Percentiles rank a stretch among this genome's conserved stretches.
phyloP scores from a whole-genome alignment of 129 eudicot genomes.

The Cynara cardunculus region DNA sequence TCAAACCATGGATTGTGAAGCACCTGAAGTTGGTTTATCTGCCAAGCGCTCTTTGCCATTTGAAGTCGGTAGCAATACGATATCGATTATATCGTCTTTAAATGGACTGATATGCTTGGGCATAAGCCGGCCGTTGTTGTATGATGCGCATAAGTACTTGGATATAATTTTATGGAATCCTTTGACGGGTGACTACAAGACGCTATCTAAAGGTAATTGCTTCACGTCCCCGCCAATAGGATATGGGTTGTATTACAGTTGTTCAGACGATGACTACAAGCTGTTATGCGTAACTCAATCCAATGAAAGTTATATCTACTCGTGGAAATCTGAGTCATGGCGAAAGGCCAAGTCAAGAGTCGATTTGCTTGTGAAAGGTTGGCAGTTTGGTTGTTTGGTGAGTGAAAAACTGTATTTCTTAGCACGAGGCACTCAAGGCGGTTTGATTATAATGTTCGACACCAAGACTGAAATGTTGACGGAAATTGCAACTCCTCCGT shows the following conservation, averaged over 20 bases:
- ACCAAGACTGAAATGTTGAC: too few relatives aligned
- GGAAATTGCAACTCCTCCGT: too few relatives aligned
- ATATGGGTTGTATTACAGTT: not conserved
- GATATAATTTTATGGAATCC: not conserved
- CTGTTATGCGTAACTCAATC: not conserved
- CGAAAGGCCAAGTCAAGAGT: not conserved
- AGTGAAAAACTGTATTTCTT: not conserved
- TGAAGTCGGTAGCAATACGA: too few relatives aligned
- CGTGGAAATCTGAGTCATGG: not conserved
- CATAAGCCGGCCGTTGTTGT: not conserved
- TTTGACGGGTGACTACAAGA: not conserved
- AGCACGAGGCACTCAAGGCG: too few relatives aligned
- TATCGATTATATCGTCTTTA: not conserved
- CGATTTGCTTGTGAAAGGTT: not conserved
- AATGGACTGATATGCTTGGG: not conserved
- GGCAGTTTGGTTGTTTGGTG: not conserved
- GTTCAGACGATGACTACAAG: not conserved
- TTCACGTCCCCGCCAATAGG: not conserved
- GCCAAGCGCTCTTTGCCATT: not conserved
- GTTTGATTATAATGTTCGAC: not conserved
- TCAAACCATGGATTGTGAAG: not conserved
- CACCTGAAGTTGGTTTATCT: not conserved
- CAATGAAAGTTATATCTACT: not conserved
- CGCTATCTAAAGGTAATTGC: not conserved
- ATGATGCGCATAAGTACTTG: not conserved